These are phyloP conservation scores for Cytospora paraplurivora DNA, from an alignment of 2,329 filamentous ascomycete genomes.

Conservation along the genomic window DNA sequence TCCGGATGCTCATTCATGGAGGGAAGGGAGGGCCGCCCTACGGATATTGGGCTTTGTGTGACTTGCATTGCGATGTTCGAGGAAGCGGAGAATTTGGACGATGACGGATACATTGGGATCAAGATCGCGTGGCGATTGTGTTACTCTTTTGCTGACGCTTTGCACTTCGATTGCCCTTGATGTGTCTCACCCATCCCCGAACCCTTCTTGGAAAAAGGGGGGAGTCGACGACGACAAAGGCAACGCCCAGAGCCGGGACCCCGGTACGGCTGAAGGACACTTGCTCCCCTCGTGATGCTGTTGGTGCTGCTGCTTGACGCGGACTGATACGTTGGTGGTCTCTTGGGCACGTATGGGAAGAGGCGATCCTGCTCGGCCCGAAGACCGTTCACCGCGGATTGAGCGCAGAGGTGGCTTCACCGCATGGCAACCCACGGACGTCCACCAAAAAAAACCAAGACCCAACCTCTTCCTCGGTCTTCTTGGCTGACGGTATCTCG, in stretches of 20 bases:
- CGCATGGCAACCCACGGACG: neutral
- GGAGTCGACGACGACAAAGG: neutral
- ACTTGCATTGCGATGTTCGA: neutral
- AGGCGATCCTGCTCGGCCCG: neutral
- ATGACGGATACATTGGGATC: neutral
- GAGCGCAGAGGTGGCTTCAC: neutral
- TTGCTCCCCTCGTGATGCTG: neutral
- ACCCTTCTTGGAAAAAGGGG: neutral
- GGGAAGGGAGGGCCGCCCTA: neutral
- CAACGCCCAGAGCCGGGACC: neutral
- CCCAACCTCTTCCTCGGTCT: too few species aligned
- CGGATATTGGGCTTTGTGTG: neutral
- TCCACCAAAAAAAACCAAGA: too few species aligned
- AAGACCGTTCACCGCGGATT: neutral
- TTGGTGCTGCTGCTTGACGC: neutral
- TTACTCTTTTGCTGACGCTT: neutral
- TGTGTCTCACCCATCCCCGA: neutral
- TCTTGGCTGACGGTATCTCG: slow-evolving; percentile 9
- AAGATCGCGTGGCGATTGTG: slow-evolving; percentile 2
- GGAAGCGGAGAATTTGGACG: neutral
- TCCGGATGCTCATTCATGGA: neutral
- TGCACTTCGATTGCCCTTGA: neutral
- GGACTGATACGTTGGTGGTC: neutral
- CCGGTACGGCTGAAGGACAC: neutral
- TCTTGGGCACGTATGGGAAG: neutral